Base-by-base conservation (phyloP, 495 filamentous ascomycete genomes). In the Aspergillus saccharolyticus region DNA sequence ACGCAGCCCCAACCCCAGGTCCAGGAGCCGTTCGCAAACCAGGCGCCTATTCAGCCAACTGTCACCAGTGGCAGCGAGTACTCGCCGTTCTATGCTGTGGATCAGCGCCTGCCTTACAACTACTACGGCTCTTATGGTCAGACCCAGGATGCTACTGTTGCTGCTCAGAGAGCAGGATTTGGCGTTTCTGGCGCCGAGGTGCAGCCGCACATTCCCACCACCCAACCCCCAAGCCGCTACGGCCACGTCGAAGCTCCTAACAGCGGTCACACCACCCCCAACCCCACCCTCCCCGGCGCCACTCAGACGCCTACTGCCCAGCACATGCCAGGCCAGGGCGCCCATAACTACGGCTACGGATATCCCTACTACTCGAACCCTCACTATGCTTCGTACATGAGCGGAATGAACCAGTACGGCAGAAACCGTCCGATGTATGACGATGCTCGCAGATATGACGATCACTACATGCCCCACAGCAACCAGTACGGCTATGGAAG, bases 201-300 rank as follows among this genome's bases (percentile, higher is more conserved):
- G 58, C 74, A 89, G 55, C 87, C 86, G 70, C 89, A 91, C 63
- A 82, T 90, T 57, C 84, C 89, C 9, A 85, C 88, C 57, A 83
- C 83, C 28, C 83, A 85, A 61, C 77, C 81, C 57, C 78, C 74
- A 9, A 86, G 83, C 58, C 85, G 89, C 45, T 93, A 87, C 70
- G 83, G 86, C 39, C 81, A 83, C 30, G 74, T 80, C 44, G 94
- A 96, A 43, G 80, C 88, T 43, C 88, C 90, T 68, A 87, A 85
- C 71, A 91, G 88, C 66, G 92, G 89, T 16, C 87, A 95, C 64
- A 91, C 86, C 43, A 96, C 93, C 5, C 91, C 92, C 8, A 93
- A 93, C 69, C 90, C 89, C 21, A 84, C 85, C 42, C 74, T 88
- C 54, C 86, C 88, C 59, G 80, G 75, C 24, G 86, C 87, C 57